Base-by-base conservation (phyloP, 164 flowering plant genomes). In the Stephania yunnanensis region DNA sequence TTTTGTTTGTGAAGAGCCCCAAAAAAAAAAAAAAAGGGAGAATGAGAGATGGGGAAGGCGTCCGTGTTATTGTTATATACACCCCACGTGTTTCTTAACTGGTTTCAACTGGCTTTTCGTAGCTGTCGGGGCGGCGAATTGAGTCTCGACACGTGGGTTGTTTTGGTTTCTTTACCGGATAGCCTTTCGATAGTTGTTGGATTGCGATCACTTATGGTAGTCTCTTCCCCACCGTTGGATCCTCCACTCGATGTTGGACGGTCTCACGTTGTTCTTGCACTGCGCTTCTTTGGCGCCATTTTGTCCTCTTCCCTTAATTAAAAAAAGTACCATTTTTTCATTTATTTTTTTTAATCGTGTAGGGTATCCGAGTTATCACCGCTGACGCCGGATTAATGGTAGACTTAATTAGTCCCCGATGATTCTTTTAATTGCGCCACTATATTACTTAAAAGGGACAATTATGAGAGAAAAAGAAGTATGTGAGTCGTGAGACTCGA, bases 61-160 rank as follows among this genome's bases (percentile, higher is more conserved):
- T 53, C 61, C 61, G 4, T 13, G 44, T 76, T 76, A 61, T 46
- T 36, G 42, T 36, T 36, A 36, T 55, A 7, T 22, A 42, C n/a
- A 53, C n/a, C 30, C 36, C n/a, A 48, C 66, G 66, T 61, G 66
- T 5, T 4, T 4, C 19, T 13, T 4, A 61, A 76, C 78, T 17
- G 75, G 68, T 20, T 67, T 44, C 66, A 7, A 58, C 74, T 25
- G 44, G 74, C 50, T 76, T 64, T 10, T 29, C 31, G 25, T 76
- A 71, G 74, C 74, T 76, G 78, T 76, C 61, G 45, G 46, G 17
- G 22, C 8, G 2, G 44, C 11, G 44, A 36, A 52, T 70, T 42
- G 15, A 6, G 5, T 6, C 61, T 74, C 19, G 75, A 68, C 72
- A 77, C 61, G 75, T 77, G 79, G 36, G 68, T 1, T 2, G 15